phyloP scores from a whole-genome alignment of 2,329 filamentous ascomycete genomes.

The Colletotrichum noveboracense region DNA sequence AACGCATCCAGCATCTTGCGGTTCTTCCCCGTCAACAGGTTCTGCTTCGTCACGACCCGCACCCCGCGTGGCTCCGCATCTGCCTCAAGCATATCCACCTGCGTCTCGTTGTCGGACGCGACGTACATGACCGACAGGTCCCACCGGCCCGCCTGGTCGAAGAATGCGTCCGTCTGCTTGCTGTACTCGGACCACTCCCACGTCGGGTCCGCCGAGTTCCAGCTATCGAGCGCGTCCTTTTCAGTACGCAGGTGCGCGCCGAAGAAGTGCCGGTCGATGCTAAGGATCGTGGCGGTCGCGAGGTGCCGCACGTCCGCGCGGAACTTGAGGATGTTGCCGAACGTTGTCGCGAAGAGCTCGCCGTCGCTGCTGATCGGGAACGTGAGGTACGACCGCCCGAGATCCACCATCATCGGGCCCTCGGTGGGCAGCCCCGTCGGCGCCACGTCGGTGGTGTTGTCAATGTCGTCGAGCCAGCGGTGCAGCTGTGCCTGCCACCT shows the following conservation, averaged over 20 bases:
- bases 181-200: conserved; percentile 32
- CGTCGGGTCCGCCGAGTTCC: conserved; percentile 28
- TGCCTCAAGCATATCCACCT: conserved; percentile 20
- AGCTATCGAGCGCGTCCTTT: conserved; percentile 30
- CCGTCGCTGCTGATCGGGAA: conserved; percentile 41
- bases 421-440: conserved; percentile 18
- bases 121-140: conserved; percentile 31
- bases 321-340: conserved; percentile 36
- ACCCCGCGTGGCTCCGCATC: conserved; percentile 19
- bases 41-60: conserved; percentile 33
- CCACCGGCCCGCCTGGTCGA: conserved; percentile 26
- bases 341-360: conserved; percentile 33
- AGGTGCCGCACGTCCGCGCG: conserved; percentile 32
- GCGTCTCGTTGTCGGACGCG: conserved; percentile 30
- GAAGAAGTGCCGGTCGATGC: conserved; percentile 27
- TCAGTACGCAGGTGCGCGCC: conserved; percentile 35
- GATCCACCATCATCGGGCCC: conserved; percentile 29
- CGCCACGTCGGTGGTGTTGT: neutral
- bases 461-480: conserved; percentile 27
- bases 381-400: conserved; percentile 39
- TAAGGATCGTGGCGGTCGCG: conserved; percentile 29
- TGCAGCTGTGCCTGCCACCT: conserved; percentile 32
- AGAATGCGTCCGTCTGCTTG: conserved; percentile 34
- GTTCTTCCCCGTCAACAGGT: conserved; percentile 26
- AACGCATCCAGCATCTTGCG: conserved; percentile 24